Evolutionary conservation across 139 green algal species (phyloP).

Genomic region (Coelastrella sp.): DNA sequence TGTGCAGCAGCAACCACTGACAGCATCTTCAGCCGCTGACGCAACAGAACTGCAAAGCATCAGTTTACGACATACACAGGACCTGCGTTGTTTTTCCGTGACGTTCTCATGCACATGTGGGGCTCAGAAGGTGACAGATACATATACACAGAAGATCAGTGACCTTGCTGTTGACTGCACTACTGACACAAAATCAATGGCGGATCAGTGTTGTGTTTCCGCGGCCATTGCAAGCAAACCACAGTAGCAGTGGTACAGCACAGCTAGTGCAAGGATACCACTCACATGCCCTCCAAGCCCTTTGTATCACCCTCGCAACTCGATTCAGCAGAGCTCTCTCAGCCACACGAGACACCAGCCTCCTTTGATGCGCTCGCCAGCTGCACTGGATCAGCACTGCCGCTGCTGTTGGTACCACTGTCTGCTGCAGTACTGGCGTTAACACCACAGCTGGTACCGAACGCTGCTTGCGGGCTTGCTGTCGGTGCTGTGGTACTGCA

Average conservation of each 20-base stretch:
- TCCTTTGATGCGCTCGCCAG: background rate
- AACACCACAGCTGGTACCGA: background rate
- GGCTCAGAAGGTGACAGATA: no score
- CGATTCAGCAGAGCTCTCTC: constrained; percentile 11
- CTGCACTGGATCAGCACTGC: constrained; percentile 6
- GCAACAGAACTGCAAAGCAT: background rate
- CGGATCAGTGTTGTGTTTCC: background rate
- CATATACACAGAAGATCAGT: no score
- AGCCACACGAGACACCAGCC: background rate
- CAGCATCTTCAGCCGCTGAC: constrained; percentile 25
- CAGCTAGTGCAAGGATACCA: background rate
- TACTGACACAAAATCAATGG: no score
- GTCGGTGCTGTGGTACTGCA: background rate
- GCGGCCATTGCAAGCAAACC: background rate
- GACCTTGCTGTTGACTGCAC: no score
- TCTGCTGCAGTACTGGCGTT: constrained; percentile 1
- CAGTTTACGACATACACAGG: no score
- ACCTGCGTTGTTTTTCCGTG: no score
- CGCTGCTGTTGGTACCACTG: constrained; percentile 4
- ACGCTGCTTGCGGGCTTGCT: no score
- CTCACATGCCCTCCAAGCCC: constrained; percentile 31
- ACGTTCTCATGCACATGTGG: no score
- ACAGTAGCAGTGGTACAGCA: no score
- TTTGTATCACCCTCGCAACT: constrained; percentile 17
- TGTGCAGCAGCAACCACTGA: background rate